A percentile compares a stretch with the other conserved stretches of the same genome.
phyloP scores from a whole-genome alignment of 768 basidiomycete species.

The Boletus tylopilopsis region DNA sequence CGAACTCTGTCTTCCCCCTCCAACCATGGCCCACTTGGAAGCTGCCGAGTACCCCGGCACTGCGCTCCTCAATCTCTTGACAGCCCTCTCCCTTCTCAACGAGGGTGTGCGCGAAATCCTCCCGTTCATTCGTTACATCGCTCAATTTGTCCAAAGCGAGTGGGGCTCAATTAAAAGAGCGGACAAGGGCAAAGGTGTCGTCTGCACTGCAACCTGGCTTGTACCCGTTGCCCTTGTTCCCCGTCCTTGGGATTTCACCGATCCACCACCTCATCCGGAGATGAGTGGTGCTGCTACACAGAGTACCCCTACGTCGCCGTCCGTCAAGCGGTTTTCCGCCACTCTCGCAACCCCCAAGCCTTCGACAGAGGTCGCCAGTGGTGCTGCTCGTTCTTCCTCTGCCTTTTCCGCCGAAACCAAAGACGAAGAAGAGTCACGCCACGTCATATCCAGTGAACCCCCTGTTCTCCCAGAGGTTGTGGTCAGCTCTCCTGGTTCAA shows the following conservation, averaged over 20 bases:
- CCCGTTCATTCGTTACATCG: conserved; percentile 80
- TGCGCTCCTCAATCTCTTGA: conserved; percentile 68
- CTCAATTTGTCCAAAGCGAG: conserved; percentile 76
- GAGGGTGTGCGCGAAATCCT: conserved; percentile 79
- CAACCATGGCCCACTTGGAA: conserved; percentile 57
- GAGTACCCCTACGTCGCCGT: conserved; percentile 20
- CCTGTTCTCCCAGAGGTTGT: conserved; percentile 34
- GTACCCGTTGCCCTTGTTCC: conserved; percentile 78
- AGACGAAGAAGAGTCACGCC: conserved; percentile 25
- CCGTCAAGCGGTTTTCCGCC: conserved; percentile 21
- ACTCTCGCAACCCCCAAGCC: conserved; percentile 27
- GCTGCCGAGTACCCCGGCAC: conserved; percentile 57
- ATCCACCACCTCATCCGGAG: conserved; percentile 33
- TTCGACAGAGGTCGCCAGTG: conserved; percentile 22
- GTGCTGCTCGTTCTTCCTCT: conserved; percentile 25
- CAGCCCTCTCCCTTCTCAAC: conserved; percentile 64
- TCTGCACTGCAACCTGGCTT: conserved; percentile 90
- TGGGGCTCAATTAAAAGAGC: conserved; percentile 60
- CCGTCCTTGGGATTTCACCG: conserved; percentile 74
- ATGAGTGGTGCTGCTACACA: conserved; percentile 5
- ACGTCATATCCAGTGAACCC: conserved; percentile 25
- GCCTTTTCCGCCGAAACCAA: conserved; percentile 29
- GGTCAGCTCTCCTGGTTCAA: conserved; percentile 32
- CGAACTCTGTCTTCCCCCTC: conserved; percentile 71
- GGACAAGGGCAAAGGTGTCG: conserved; percentile 71